Base-by-base conservation (phyloP, 31 red algal species). In the Odonthalia washingtoniensis region DNA sequence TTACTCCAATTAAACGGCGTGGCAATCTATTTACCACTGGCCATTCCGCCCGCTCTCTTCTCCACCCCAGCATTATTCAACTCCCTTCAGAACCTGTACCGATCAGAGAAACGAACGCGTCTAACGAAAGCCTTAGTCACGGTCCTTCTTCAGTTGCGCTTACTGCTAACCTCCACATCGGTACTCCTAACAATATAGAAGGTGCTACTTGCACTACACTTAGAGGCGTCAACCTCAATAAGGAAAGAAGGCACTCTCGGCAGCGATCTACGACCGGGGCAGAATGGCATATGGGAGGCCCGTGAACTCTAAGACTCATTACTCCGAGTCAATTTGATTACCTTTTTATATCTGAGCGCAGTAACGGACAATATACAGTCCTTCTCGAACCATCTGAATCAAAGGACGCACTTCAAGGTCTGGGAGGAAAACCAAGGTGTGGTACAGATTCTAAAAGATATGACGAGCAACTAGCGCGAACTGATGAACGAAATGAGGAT, bases 351-450 rank as follows among this genome's bases (percentile, higher is more conserved):
- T 16, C 62, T 69, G 27, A 6, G 40, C 6, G 80, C 80, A 24
- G 64, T 83, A 64, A 2, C 4, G 34, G 2, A 36, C 3, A 32
- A 68, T 64, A 65, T 83, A 12, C 5, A 39, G 1, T n/a, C n/a
- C n/a, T n/a, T n/a, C n/a, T n/a, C n/a, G n/a, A n/a, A n/a, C n/a
- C n/a, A n/a, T n/a, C n/a, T n/a, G 49, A 9, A 14, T 2, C 31
- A n/a, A 40, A 40, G 60, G 5, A 31, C 39, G 18, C 62, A 36
- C 53, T 1, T 83, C 5, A n/a, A 65, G 5, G 4, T 83, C 3
- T 61, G 40, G 5, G 64, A 83, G 60, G 80, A 83, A 60, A 83
- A 83, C 36, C 80, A 70, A 36, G 80, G 62, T 16, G 80, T 41
- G 35, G 80, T 83, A 3, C 6, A 24, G 9, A 45, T 70, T 32